phyloP scores from a whole-genome alignment of 495 filamentous ascomycete genomes.

The Bacidia rubella region DNA sequence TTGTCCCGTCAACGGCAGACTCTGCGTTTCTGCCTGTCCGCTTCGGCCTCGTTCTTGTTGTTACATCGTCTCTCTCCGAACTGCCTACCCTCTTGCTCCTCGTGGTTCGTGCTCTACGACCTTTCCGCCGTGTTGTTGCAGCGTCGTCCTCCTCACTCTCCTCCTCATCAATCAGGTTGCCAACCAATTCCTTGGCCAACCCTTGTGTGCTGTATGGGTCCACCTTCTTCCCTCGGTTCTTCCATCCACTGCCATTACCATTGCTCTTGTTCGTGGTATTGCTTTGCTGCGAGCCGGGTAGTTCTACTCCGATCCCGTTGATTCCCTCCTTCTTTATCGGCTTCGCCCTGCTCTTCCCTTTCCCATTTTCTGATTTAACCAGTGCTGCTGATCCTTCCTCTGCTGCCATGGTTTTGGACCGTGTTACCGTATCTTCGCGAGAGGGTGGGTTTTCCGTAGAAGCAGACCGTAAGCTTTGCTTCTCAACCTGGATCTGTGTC shows the following conservation, averaged over 20 bases:
- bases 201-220: slow-evolving; percentile 24
- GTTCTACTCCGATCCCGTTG: slow-evolving; percentile 22
- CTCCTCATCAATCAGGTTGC: slow-evolving; percentile 13
- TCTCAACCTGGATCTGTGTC: too few relatives aligned
- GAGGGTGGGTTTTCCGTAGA: too few relatives aligned
- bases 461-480: too few relatives aligned
- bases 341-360: slow-evolving; percentile 25
- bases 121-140: background rate
- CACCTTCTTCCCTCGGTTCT: slow-evolving; percentile 19
- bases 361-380: background rate
- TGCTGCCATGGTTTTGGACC: background rate
- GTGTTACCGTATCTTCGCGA: too few relatives aligned
- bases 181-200: background rate
- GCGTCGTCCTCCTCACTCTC: slow-evolving; percentile 7
- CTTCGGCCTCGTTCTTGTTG: background rate
- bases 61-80: background rate
- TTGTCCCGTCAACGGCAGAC: background rate
- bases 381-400: background rate
- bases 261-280: slow-evolving; percentile 3
- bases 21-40: background rate
- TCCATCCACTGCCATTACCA: background rate
- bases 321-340: slow-evolving; percentile 27
- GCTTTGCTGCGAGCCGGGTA: slow-evolving; percentile 23
- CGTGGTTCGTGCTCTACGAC: background rate
- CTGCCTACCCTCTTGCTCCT: background rate